Evolutionary conservation across 2,329 filamentous ascomycete genomes (phyloP), one percentile per base, ranked within the genome.

Genomic region (Pseudocercospora musae): DNA sequence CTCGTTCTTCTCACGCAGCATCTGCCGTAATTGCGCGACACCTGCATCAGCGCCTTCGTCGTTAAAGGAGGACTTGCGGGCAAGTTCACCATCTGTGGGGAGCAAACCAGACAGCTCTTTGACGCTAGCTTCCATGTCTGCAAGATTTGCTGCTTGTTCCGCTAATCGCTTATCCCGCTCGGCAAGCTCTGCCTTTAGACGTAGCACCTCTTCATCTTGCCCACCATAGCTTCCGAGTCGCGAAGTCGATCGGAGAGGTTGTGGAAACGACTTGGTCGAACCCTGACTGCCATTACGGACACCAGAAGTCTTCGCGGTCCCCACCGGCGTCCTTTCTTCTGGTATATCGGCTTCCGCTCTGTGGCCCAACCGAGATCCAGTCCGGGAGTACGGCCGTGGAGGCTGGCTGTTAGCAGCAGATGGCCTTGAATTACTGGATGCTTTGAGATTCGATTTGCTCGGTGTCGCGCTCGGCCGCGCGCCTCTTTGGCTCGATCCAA

Each of bases 1-100:
- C 62, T 99, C 95, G 71, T 97, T 97, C 83, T 96, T 97, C 78
- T 99, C 95, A 23, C 91, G 85, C 58, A 99, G 79, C 70, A 96
- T 78, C n/a, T 89, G 85, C 58, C 93, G 87, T 61, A 99, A 81
- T 73, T 96, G 90, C 15, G 66, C 59, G 9, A 63, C 66, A 21
- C 58, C 67, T 20, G 68, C 65, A 57, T 96, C 93, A 68, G 88
- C 88, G 60, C 90, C 89, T 61, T 88, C 87, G 74, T 62, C 83
- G 80, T 64, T 80, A 78, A 74, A 58, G 1, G 62, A 55, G n/a
- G 49, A 37, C 13, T 48, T 56, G 18, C 48, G 57, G 2, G 37
- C 53, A 10, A 63, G 53, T 10, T 58, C 49, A 81, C 82, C 77
- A 83, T 72, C 77, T 52, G 64, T 78, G 3, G 83, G 89, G 72